A percentile compares a stretch with the other conserved stretches of the same genome.
Conservation (phyloP, 495 filamentous ascomycete species). For the Glarea lozoyensis region DNA sequence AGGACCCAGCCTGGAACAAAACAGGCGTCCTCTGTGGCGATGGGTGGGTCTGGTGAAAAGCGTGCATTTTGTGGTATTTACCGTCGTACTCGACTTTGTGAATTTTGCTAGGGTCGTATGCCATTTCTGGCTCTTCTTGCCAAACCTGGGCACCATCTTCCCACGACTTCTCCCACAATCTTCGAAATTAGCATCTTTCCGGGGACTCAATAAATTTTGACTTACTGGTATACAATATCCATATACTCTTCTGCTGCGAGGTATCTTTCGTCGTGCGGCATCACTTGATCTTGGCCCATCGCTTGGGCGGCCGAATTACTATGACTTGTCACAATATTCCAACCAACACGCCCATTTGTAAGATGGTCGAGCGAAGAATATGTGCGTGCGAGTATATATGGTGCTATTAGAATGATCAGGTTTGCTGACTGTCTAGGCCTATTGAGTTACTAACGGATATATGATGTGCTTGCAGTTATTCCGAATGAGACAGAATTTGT, state of each 20-base stretch:
- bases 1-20: conserved; percentile 58
- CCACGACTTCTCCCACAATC: conserved; percentile 54
- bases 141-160: conserved; percentile 41
- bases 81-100: conserved; percentile 51
- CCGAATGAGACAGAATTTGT: conserved; percentile 2
- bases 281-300: conserved; percentile 44
- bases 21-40: conserved; percentile 55
- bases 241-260: conserved; percentile 51
- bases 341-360: conserved; percentile 31
- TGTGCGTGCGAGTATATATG: conserved; percentile 8
- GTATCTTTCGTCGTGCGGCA: conserved; percentile 55
- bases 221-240: conserved; percentile 36
- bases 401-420: background rate
- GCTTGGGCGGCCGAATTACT: conserved; percentile 51
- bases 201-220: background rate
- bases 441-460: background rate
- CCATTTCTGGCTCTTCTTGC: conserved; percentile 40
- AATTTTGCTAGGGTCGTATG: conserved; percentile 45
- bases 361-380: conserved; percentile 7
- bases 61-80: conserved; percentile 45
- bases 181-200: background rate
- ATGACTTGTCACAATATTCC: conserved; percentile 58
- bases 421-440: background rate
- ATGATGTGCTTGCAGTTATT: background rate
- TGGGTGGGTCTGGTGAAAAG: conserved; percentile 48